phyloP scores from a whole-genome alignment of 2,329 filamentous ascomycete genomes.

The Paecilomyces niveus region DNA sequence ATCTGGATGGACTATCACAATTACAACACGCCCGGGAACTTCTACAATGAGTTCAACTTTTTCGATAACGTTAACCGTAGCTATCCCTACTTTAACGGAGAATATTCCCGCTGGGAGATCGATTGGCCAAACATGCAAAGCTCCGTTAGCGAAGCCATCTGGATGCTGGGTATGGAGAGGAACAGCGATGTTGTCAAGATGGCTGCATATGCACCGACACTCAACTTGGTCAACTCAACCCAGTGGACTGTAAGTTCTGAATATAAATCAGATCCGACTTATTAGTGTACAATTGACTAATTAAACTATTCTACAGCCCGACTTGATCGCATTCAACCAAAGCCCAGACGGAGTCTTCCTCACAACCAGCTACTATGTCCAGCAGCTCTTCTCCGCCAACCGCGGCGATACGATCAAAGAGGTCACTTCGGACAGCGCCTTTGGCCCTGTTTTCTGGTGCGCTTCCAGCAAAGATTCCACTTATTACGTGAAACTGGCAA shows the following conservation, averaged over 20 bases:
- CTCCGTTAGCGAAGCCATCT: constrained; percentile 57
- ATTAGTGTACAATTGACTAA: neutral
- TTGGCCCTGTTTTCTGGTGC: constrained; percentile 29
- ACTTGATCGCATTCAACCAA: constrained; percentile 18
- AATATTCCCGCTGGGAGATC: constrained; percentile 18
- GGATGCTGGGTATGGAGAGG: constrained; percentile 44
- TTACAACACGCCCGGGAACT: constrained; percentile 45
- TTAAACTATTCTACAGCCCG: constrained; percentile 9
- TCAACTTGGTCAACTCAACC: constrained; percentile 22
- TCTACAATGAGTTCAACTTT: constrained; percentile 45
- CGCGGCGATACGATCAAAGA: constrained; percentile 16
- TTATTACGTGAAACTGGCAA: constrained; percentile 24
- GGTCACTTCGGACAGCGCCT: constrained; percentile 14
- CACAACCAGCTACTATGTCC: constrained; percentile 21
- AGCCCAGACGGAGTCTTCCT: constrained; percentile 12
- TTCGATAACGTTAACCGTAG: constrained; percentile 47
- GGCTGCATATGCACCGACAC: constrained; percentile 20
- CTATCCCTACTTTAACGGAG: constrained; percentile 23
- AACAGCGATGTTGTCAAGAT: constrained; percentile 25
- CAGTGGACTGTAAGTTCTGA: constrained; percentile 17
- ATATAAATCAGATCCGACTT: neutral
- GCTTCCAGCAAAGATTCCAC: constrained; percentile 15
- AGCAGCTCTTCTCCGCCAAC: constrained; percentile 20
- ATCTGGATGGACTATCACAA: constrained; percentile 45
- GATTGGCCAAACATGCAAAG: constrained; percentile 31